phyloP scores from a whole-genome alignment of 1,284 basidiomycete genomes.

The Fomitopsis pinicola region DNA sequence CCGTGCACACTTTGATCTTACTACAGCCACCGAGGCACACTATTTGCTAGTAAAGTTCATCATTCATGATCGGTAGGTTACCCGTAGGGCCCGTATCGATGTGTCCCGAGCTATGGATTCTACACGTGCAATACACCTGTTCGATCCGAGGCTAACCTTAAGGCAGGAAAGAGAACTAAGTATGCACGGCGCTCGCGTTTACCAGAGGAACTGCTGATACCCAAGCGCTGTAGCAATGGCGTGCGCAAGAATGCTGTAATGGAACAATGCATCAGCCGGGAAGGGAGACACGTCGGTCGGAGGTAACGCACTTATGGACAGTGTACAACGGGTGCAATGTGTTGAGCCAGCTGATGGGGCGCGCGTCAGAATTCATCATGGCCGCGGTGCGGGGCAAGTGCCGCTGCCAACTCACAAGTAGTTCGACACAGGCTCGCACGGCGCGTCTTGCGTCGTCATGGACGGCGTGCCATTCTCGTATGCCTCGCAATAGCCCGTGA shows the following conservation, averaged over 20 bases:
- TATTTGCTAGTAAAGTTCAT: background rate
- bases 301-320: constrained; percentile 21
- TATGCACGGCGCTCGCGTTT: background rate
- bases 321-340: constrained; percentile 26
- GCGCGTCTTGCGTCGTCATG: constrained; percentile 44
- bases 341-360: constrained; percentile 24
- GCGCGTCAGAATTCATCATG: background rate
- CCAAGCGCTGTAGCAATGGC: constrained; percentile 39
- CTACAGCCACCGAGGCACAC: background rate
- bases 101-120: background rate
- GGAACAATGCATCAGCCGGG: constrained; percentile 4
- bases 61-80: constrained; percentile 1
- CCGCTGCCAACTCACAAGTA: constrained; percentile 48
- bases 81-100: constrained; percentile 1
- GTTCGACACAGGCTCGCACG: constrained; percentile 57
- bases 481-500: constrained; percentile 54
- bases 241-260: constrained; percentile 39
- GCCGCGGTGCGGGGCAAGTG: background rate
- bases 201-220: constrained; percentile 2
- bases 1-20: background rate
- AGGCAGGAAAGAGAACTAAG: background rate
- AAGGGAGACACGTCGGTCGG: background rate
- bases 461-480: constrained; percentile 55
- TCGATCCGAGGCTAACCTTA: background rate
- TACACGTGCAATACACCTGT: background rate